A percentile compares a stretch with the other conserved stretches of the same genome.
Conservation (phyloP, 2,329 filamentous ascomycete genomes). For the Aspergillus proliferans region DNA sequence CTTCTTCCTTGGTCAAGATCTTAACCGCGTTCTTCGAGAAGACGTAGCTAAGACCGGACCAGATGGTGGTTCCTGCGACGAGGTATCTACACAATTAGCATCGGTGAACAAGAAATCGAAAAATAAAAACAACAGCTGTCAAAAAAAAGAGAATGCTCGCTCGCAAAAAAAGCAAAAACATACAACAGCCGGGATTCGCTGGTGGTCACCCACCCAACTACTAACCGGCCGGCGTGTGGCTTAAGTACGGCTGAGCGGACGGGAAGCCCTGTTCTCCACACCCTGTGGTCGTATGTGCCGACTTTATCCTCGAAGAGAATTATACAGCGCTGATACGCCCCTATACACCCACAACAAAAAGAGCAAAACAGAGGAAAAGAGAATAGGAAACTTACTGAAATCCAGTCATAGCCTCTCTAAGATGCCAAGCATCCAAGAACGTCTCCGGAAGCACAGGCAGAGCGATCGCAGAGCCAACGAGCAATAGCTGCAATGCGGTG, state of each 20-base stretch:
- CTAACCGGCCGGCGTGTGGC: slow-evolving; percentile 43
- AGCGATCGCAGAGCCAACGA: slow-evolving; percentile 79
- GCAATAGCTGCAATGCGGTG: slow-evolving; percentile 79
- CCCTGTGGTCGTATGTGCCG: slow-evolving; percentile 41
- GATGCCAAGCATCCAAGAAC: slow-evolving; percentile 49
- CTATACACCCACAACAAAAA: neutral
- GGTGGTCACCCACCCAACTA: slow-evolving; percentile 46
- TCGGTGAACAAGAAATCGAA: slow-evolving; percentile 3
- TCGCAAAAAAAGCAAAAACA: slow-evolving; percentile 25
- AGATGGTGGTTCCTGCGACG: slow-evolving; percentile 82
- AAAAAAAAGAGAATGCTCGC: slow-evolving; percentile 3
- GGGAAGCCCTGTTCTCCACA: slow-evolving; percentile 45
- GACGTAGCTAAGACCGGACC: slow-evolving; percentile 89
- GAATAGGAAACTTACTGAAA: slow-evolving; percentile 35
- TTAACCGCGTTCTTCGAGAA: slow-evolving; percentile 87
- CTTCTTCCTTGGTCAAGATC: slow-evolving; percentile 56
- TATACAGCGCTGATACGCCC: slow-evolving; percentile 9
- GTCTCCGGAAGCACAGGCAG: slow-evolving; percentile 62
- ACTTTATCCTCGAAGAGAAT: neutral
- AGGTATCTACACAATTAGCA: slow-evolving; percentile 56
- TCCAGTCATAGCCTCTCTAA: slow-evolving; percentile 56
- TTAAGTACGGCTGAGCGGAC: slow-evolving; percentile 46
- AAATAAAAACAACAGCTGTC: neutral
- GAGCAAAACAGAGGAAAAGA: neutral
- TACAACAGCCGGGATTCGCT: slow-evolving; percentile 43